Base-by-base conservation (phyloP, 108 stramenopile species). In the Mayamaea pseudoterrestris region DNA sequence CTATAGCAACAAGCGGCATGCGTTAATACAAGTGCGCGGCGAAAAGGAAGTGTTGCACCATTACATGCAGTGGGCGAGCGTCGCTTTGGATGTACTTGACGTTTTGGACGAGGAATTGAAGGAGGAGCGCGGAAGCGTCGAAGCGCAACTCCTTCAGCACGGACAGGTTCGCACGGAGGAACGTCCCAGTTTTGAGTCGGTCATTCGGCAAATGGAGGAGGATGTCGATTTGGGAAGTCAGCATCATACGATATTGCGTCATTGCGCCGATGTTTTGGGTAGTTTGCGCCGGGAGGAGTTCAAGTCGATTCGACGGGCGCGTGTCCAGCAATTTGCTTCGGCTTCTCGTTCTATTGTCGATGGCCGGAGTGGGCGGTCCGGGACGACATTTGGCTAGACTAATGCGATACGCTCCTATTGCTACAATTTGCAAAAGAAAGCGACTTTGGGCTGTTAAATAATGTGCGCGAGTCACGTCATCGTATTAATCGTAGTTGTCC, bases 1-100 rank as follows among this genome's bases (percentile, higher is more conserved):
- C 27, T 94, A 79, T 51, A 83, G 78, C 51, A 93, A 93, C 44
- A 44, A 55, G 13, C 76, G 92, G 24, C 84, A 93, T 62, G 92
- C 87, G 36, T 82, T 77, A 50, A 79, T 93, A 46, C 92, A 93
- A 62, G 87, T 93, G 8, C 58, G 65, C 5, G 87, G 87, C 11
- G 92, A 93, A 66, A 93, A 93, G 61, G 82, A 81, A 58, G 87
- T 93, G 2, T 56, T 93, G 57, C 77, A 83, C 47, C 85, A 90
- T 44, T 93, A 71, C 71, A 65, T 65, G 1, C 40, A 58, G 17
- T 87, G 84, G 78, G 84, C 84, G 2, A 50, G 65, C 9, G 78
- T 83, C 5, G 84, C 76, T 5, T 54, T 85, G 26, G 71, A 80
- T 28, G 81, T 88, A 0, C 55, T 85, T 43, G 76, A 78, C 45